Evolutionary conservation across 805 yeast species (phyloP).

Genomic region (Candida maesae): DNA sequence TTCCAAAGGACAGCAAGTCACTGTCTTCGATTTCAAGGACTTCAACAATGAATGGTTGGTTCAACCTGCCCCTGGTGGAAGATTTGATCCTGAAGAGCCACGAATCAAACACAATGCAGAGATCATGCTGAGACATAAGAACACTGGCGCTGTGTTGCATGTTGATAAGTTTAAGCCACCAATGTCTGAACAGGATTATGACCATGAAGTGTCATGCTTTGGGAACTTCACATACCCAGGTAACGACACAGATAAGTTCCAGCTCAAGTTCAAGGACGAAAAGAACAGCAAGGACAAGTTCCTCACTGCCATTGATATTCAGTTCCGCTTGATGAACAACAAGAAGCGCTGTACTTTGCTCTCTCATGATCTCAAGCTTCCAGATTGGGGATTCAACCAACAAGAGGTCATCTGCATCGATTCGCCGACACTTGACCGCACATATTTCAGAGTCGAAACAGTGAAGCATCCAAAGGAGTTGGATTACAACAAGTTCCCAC

Average conservation of each 20-base stretch:
- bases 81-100: conserved; percentile 30
- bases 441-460: conserved; percentile 72
- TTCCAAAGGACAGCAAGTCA: conserved; percentile 72
- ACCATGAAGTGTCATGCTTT: conserved; percentile 73
- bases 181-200: conserved; percentile 85
- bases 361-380: conserved; percentile 70
- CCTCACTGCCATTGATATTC: conserved; percentile 45
- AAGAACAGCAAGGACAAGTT: conserved; percentile 27
- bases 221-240: conserved; percentile 63
- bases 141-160: conserved; percentile 64
- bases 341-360: conserved; percentile 67
- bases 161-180: conserved; percentile 78
- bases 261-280: conserved; percentile 44
- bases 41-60: conserved; percentile 70
- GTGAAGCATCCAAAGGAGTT: conserved; percentile 35
- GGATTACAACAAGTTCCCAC: conserved; percentile 22
- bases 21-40: conserved; percentile 61
- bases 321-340: conserved; percentile 64
- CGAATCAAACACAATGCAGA: conserved; percentile 33
- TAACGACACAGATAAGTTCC: conserved; percentile 68
- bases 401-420: conserved; percentile 87
- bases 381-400: conserved; percentile 82
- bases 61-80: conserved; percentile 35
- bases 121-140: conserved; percentile 65
- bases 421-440: conserved; percentile 61